phyloP scores from a whole-genome alignment of 768 basidiomycete genomes.

The Mycena vulgaris region DNA sequence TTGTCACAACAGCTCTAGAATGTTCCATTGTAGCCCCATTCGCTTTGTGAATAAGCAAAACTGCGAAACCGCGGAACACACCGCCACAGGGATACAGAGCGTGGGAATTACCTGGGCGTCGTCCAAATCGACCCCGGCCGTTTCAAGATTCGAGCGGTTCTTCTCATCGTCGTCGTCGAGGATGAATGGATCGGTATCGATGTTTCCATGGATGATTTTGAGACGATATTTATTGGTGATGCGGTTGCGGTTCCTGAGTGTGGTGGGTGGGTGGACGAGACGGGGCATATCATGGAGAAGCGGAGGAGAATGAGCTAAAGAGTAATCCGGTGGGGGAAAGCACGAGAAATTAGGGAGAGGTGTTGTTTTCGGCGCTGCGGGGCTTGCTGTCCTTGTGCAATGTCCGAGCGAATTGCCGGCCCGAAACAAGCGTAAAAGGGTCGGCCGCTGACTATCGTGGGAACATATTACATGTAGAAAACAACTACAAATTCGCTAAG shows the following conservation, averaged over 20 bases:
- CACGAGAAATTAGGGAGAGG: slow-evolving; percentile 12
- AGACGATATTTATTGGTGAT: slow-evolving; percentile 95
- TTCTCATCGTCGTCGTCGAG: slow-evolving; percentile 92
- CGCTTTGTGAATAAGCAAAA: no score
- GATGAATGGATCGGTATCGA: slow-evolving; percentile 85
- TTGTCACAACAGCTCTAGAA: no score
- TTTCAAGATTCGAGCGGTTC: slow-evolving; percentile 81
- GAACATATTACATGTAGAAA: no score
- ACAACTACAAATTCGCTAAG: no score
- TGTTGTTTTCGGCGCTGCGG: no score
- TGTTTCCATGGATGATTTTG: slow-evolving; percentile 84
- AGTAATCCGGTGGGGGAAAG: slow-evolving; percentile 56
- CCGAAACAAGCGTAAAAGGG: no score
- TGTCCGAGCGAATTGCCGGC: no score
- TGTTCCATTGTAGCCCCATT: no score
- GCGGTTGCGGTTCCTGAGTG: slow-evolving; percentile 89
- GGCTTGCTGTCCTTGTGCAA: no score
- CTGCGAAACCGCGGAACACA: slow-evolving; percentile 65
- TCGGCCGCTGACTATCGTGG: no score
- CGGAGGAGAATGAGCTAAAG: slow-evolving; percentile 49
- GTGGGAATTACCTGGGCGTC: slow-evolving; percentile 89
- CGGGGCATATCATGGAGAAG: slow-evolving; percentile 91
- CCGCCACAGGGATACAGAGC: slow-evolving; percentile 60
- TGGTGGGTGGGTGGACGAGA: slow-evolving; percentile 81
- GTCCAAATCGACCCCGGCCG: slow-evolving; percentile 92